Evolutionary conservation across 345 rosid species (phyloP), one percentile per base, ranked within the genome.

Genomic region (Pistacia atlantica): DNA sequence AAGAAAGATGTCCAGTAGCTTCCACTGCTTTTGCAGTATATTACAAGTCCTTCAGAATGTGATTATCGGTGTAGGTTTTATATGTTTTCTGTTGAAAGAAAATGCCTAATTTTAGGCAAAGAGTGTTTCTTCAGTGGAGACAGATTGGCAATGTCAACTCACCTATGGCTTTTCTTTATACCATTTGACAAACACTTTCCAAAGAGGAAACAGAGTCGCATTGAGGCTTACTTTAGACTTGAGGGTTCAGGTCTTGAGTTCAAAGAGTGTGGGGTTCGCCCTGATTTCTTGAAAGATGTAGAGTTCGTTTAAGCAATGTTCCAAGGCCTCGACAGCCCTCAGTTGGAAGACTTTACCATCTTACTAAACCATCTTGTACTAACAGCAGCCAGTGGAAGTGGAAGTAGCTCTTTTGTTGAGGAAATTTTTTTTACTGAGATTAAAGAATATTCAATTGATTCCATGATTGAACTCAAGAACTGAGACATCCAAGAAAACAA

Each of bases 181-280:
- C 72, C 72, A 28, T 51, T 51, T 11, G 59, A 68, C 31, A 0
- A 28, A 68, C 49, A 68, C 72, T 52, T 51, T 5, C 57, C 28
- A 8, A 68, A 68, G 59, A 13, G 51, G 57, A 68, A 51, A 6
- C 51, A 59, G 72, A 14, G 20, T 2, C 38, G 49, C 13, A 38
- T 68, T 28, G 37, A 51, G 45, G 58, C 59, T 33, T 52, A 68
- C 38, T 68, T 51, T 3, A 33, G 14, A 17, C 37, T 51, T 6
- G 59, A 68, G 10, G 72, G 72, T 52, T 17, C 72, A 68, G 72
- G 72, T 51, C 37, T 68, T 16, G 72, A 48, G 72, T 51, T 68
- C 8, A 51, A 6, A 9, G 25, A 68, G 6, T 68, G 72, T 14
- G 72, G 72, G 59, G 0, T 68, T 68, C 45, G 59, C n/a, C 2